Evolutionary conservation across 179 eudicot genomes (phyloP).

Genomic region (Drosera spatulata): DNA sequence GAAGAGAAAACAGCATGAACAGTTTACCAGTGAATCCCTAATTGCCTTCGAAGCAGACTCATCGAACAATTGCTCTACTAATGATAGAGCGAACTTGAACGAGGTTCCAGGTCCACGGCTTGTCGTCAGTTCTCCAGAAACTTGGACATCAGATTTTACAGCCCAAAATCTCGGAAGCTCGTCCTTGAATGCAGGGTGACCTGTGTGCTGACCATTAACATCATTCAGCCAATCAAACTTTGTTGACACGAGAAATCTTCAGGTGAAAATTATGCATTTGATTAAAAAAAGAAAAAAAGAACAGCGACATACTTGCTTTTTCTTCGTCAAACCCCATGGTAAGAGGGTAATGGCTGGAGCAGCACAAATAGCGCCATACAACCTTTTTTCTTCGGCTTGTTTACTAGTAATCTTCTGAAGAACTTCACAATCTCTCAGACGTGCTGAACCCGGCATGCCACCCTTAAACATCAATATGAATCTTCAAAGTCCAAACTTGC

Average conservation of each 20-base stretch:
- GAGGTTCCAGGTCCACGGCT: constrained; percentile 97
- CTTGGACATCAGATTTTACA: constrained; percentile 67
- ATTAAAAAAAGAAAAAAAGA: constrained; percentile 2
- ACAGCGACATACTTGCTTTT: constrained; percentile 43
- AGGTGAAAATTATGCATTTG: background rate
- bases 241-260: background rate
- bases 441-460: constrained; percentile 97
- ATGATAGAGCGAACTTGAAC: constrained; percentile 65
- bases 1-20: constrained; percentile 1
- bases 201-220: constrained; percentile 38
- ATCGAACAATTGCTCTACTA: constrained; percentile 69
- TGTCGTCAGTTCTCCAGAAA: constrained; percentile 84
- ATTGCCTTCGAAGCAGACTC: constrained; percentile 53
- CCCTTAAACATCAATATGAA: constrained; percentile 30
- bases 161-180: constrained; percentile 73
- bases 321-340: constrained; percentile 90
- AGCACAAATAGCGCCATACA: constrained; percentile 89
- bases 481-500: no score
- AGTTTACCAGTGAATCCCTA: constrained; percentile 52
- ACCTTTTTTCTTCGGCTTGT: constrained; percentile 74
- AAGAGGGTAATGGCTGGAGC: constrained; percentile 95
- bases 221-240: background rate
- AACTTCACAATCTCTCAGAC: constrained; percentile 68
- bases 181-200: constrained; percentile 94
- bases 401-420: constrained; percentile 63